A percentile compares a stretch with the other conserved stretches of the same genome.
These are phyloP conservation scores for Sutorius australiensis DNA, from an alignment of 768 basidiomycete genomes.

Conservation along the genomic window DNA sequence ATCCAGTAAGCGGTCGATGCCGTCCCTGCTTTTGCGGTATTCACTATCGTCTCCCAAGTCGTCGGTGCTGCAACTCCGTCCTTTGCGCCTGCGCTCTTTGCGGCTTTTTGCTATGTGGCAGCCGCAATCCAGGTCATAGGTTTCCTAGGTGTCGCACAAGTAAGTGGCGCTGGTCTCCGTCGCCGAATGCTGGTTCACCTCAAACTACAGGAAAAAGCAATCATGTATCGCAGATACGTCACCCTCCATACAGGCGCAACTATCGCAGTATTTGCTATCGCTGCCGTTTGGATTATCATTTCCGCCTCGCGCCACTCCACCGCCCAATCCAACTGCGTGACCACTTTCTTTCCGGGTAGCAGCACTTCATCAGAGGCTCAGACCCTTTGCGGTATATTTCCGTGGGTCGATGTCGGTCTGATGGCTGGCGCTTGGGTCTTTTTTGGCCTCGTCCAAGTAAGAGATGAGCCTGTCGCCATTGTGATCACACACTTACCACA, in stretches of 20 bases:
- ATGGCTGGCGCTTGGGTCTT: slow-evolving; percentile 89
- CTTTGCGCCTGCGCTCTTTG: slow-evolving; percentile 72
- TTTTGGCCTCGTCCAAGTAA: slow-evolving; percentile 71
- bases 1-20: slow-evolving; percentile 48
- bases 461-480: slow-evolving; percentile 17
- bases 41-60: slow-evolving; percentile 43
- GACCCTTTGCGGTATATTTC: slow-evolving; percentile 82
- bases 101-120: slow-evolving; percentile 69
- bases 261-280: slow-evolving; percentile 65
- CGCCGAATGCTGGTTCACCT: not conserved
- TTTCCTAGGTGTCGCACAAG: slow-evolving; percentile 78
- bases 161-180: slow-evolving; percentile 24
- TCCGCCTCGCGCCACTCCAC: slow-evolving; percentile 74
- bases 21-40: slow-evolving; percentile 1
- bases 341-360: slow-evolving; percentile 47
- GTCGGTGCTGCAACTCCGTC: slow-evolving; percentile 84
- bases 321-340: slow-evolving; percentile 65
- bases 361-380: slow-evolving; percentile 49
- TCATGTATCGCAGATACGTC: slow-evolving; percentile 63
- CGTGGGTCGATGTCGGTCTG: slow-evolving; percentile 89
- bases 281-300: slow-evolving; percentile 76
- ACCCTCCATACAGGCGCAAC: slow-evolving; percentile 57
- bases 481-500: slow-evolving; percentile 1
- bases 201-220: slow-evolving; percentile 58
- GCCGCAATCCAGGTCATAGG: slow-evolving; percentile 78